These are phyloP conservation scores for Boletus subparvulus DNA, from an alignment of 768 basidiomycete genomes.

Conservation along the genomic window DNA sequence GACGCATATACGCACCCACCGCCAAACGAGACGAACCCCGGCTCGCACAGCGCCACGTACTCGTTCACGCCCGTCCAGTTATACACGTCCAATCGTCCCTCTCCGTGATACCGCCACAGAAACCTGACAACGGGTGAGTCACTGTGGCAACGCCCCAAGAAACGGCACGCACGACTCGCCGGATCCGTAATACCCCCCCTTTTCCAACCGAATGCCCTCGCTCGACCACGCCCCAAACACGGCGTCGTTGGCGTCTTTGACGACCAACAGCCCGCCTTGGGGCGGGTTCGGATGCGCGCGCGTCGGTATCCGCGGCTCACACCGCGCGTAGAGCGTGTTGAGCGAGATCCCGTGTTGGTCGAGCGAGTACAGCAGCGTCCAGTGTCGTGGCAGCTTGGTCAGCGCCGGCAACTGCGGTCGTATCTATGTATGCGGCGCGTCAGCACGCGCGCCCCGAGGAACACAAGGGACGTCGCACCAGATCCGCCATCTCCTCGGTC, in stretches of 20 bases:
- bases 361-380: constrained; percentile 84
- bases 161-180: constrained; percentile 60
- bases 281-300: constrained; percentile 24
- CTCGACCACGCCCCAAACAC: constrained; percentile 85
- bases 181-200: constrained; percentile 76
- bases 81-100: constrained; percentile 56
- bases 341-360: constrained; percentile 96
- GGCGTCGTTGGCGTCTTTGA: constrained; percentile 61
- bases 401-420: constrained; percentile 73
- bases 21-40: constrained; percentile 80
- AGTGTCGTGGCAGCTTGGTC: constrained; percentile 62
- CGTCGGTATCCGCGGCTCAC: constrained; percentile 40
- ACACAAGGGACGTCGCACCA: constrained; percentile 43
- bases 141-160: neutral
- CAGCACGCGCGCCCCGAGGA: neutral
- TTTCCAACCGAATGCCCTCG: constrained; percentile 58
- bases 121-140: constrained; percentile 49
- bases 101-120: constrained; percentile 60
- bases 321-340: constrained; percentile 77
- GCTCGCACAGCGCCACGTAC: constrained; percentile 86
- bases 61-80: constrained; percentile 88
- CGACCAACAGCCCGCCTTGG: constrained; percentile 57
- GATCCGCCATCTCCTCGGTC: constrained; percentile 51
- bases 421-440: constrained; percentile 43
- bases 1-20: constrained; percentile 68